Conservation (phyloP, 2,329 filamentous ascomycete genomes). For the Aspergillus ochraceus region DNA sequence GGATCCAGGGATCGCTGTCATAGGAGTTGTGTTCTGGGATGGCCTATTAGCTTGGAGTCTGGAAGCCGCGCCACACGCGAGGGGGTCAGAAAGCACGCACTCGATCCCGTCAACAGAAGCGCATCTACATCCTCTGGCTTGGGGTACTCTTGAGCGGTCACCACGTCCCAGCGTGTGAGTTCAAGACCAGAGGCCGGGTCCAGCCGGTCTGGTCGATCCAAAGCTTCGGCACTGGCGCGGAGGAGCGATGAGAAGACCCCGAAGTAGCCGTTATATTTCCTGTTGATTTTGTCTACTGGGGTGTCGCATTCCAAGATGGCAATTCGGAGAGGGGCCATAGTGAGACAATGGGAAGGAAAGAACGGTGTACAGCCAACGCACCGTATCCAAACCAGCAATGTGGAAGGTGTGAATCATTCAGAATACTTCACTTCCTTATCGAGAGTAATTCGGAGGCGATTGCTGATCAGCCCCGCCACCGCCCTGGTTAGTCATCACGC, state of each 20-base stretch:
- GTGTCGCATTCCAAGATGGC: slow-evolving; percentile 88
- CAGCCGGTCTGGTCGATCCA: slow-evolving; percentile 36
- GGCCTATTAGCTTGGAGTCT: neutral
- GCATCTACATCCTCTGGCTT: slow-evolving; percentile 74
- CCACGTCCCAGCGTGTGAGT: slow-evolving; percentile 69
- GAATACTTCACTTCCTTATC: neutral
- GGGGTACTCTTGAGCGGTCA: slow-evolving; percentile 69
- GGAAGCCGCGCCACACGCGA: no score
- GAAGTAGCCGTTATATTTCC: slow-evolving; percentile 70
- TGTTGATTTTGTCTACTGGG: slow-evolving; percentile 63
- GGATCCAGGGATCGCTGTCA: slow-evolving; percentile 73
- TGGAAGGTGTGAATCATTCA: neutral
- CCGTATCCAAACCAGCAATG: neutral
- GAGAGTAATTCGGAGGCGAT: neutral
- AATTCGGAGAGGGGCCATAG: slow-evolving; percentile 65
- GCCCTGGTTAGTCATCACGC: neutral
- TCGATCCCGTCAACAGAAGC: slow-evolving; percentile 73
- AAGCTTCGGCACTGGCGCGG: slow-evolving; percentile 51
- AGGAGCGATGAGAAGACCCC: slow-evolving; percentile 67
- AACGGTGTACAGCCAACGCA: neutral
- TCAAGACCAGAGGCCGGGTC: slow-evolving; percentile 49
- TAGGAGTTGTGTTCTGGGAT: slow-evolving; percentile 70
- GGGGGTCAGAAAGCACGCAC: slow-evolving; percentile 39
- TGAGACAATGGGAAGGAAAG: neutral
- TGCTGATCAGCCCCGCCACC: neutral